These are phyloP conservation scores for Neurospora sp. DNA, from an alignment of 2,329 filamentous ascomycete species.

Conservation along the genomic window DNA sequence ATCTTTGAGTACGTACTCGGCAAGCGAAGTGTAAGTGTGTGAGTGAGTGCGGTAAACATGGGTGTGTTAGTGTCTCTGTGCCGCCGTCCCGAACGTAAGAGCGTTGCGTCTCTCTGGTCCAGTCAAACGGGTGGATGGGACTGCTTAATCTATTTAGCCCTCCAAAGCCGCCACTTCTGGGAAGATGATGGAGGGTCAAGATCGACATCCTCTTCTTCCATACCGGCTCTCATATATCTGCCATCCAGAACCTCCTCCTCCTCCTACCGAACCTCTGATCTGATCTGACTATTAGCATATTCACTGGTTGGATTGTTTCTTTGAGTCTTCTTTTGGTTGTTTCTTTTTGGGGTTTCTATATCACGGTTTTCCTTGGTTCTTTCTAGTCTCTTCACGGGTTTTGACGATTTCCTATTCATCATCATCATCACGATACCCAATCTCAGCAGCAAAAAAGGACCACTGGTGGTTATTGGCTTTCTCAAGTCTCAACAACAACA, in stretches of 20 bases:
- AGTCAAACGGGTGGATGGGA: neutral
- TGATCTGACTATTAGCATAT: constrained; percentile 3
- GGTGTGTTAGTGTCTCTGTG: neutral
- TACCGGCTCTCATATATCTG: neutral
- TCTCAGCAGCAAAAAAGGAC: neutral
- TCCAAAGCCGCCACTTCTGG: neutral
- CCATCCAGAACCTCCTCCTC: neutral
- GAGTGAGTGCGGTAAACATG: neutral
- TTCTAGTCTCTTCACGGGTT: constrained; percentile 5
- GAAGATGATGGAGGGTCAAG: neutral
- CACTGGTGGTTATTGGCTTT: neutral
- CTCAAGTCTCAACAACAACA: neutral
- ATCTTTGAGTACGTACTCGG: neutral
- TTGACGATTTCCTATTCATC: constrained; percentile 1
- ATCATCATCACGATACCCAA: constrained; percentile 4
- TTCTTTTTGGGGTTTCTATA: constrained; percentile 11
- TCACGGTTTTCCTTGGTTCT: constrained; percentile 9
- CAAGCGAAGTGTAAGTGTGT: constrained; percentile 1
- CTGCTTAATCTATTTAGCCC: neutral
- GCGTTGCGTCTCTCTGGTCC: neutral
- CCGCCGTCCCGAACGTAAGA: neutral
- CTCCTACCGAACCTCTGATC: constrained; percentile 6
- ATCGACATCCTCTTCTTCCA: neutral
- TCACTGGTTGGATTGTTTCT: constrained; percentile 9
- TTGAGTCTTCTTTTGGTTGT: constrained; percentile 13